A percentile compares a stretch with the other conserved stretches of the same genome.
phyloP scores from a whole-genome alignment of 441 rosid species.

The Brassica balearica region DNA sequence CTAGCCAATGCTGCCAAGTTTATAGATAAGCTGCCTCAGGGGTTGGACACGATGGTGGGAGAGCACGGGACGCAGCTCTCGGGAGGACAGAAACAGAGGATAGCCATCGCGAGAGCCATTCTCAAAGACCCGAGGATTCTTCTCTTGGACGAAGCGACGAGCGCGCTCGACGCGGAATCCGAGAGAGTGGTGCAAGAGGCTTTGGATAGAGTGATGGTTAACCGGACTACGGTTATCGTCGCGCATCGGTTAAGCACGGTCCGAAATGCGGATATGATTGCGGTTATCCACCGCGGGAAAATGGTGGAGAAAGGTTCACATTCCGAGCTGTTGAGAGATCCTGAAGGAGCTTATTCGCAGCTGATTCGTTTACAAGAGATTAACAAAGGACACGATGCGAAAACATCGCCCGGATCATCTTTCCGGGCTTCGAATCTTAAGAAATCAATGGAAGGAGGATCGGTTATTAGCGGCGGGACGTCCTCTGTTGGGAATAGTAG shows the following conservation, averaged over 20 bases:
- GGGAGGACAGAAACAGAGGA: constrained; percentile 63
- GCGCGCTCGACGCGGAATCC: constrained; percentile 64
- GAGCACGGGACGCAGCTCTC: constrained; percentile 67
- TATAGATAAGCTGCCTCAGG: constrained; percentile 58
- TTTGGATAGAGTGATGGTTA: constrained; percentile 56
- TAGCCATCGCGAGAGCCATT: constrained; percentile 61
- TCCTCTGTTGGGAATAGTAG: constrained; percentile 44
- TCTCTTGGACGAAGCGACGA: constrained; percentile 64
- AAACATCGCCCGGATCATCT: constrained; percentile 31
- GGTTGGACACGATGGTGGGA: constrained; percentile 63
- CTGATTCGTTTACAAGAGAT: constrained; percentile 54
- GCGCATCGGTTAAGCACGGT: constrained; percentile 65
- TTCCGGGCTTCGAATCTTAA: constrained; percentile 36
- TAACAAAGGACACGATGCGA: constrained; percentile 25
- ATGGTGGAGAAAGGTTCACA: constrained; percentile 64
- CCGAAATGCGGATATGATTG: constrained; percentile 53
- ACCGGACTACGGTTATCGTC: constrained; percentile 60
- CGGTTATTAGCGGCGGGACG: constrained; percentile 39
- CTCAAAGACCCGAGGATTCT: constrained; percentile 57
- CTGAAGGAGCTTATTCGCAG: constrained; percentile 62
- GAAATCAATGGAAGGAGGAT: constrained; percentile 41
- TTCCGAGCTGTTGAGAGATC: constrained; percentile 49
- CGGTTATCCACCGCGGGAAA: constrained; percentile 56
- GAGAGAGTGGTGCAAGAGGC: constrained; percentile 63
- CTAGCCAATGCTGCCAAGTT: constrained; percentile 62